Evolutionary conservation across 2,329 filamentous ascomycete species (phyloP).

Genomic region (Incumbomyces lentus): DNA sequence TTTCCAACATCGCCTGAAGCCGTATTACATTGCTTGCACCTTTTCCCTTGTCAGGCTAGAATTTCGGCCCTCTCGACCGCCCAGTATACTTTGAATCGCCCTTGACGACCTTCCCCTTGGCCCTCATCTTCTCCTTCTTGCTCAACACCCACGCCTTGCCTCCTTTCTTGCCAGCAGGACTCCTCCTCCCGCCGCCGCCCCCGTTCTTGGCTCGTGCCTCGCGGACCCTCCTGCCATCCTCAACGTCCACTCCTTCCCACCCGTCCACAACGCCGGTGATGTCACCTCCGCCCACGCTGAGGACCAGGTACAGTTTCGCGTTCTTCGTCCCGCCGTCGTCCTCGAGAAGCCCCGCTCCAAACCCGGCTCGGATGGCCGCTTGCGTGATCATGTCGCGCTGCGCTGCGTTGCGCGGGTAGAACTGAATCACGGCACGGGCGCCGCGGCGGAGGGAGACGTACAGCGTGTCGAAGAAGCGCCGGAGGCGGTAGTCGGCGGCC

Average conservation of each 20-base stretch:
- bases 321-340: slow-evolving; percentile 96
- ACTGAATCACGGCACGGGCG: slow-evolving; percentile 87
- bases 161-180: slow-evolving; percentile 38
- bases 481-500: slow-evolving; percentile 63
- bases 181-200: slow-evolving; percentile 30
- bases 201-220: slow-evolving; percentile 29
- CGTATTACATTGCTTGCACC: too few relatives aligned
- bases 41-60: slow-evolving; percentile 39
- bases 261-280: slow-evolving; percentile 84
- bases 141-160: slow-evolving; percentile 23
- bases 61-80: slow-evolving; percentile 68
- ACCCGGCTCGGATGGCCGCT: slow-evolving; percentile 86
- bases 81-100: slow-evolving; percentile 87
- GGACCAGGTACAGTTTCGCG: slow-evolving; percentile 86
- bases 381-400: slow-evolving; percentile 87
- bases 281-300: slow-evolving; percentile 80
- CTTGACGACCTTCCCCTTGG: slow-evolving; percentile 92
- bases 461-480: slow-evolving; percentile 82
- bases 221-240: slow-evolving; percentile 52
- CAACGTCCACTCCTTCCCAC: slow-evolving; percentile 77
- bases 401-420: slow-evolving; percentile 91
- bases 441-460: slow-evolving; percentile 77
- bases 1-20: too few relatives aligned
- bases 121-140: slow-evolving; percentile 84
- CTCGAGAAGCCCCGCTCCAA: slow-evolving; percentile 87